Percentiles rank a stretch among this genome's conserved stretches.
Evolutionary conservation across 2,329 filamentous ascomycete species (phyloP).

Genomic region (Aureobasidium zeae): DNA sequence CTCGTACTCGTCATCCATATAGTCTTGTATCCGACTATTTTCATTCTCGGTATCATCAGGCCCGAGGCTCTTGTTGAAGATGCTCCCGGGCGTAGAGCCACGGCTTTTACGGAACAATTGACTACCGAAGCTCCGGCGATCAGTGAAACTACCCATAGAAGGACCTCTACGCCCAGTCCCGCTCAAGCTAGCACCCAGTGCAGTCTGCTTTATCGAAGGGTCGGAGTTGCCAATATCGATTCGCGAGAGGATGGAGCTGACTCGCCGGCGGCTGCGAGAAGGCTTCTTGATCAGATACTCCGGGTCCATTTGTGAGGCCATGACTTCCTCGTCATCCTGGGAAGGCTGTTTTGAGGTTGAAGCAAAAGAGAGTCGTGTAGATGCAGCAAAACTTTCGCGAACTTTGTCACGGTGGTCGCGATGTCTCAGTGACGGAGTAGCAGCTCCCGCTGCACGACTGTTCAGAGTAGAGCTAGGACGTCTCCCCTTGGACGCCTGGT

Average conservation of each 20-base stretch:
- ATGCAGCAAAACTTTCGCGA: slow-evolving; percentile 66
- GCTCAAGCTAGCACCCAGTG: slow-evolving; percentile 38
- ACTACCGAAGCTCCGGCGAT: slow-evolving; percentile 51
- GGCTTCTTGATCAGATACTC: slow-evolving; percentile 44
- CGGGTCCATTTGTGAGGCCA: slow-evolving; percentile 42
- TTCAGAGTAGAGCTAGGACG: slow-evolving; percentile 59
- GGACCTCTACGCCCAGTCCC: slow-evolving; percentile 55
- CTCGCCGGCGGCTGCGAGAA: slow-evolving; percentile 56
- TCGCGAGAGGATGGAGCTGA: slow-evolving; percentile 84
- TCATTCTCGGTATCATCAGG: slow-evolving; percentile 29
- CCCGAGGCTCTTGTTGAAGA: slow-evolving; percentile 26
- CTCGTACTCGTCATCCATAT: slow-evolving; percentile 16
- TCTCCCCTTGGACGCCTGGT: slow-evolving; percentile 42
- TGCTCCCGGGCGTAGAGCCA: slow-evolving; percentile 47
- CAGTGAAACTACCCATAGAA: slow-evolving; percentile 61
- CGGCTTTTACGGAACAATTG: slow-evolving; percentile 37
- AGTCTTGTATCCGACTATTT: slow-evolving; percentile 22
- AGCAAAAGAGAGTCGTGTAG: slow-evolving; percentile 28
- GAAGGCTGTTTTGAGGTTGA: slow-evolving; percentile 19
- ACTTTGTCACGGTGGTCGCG: slow-evolving; percentile 53
- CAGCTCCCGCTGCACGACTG: slow-evolving; percentile 56
- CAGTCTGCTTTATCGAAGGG: slow-evolving; percentile 11
- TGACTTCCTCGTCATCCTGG: slow-evolving; percentile 35
- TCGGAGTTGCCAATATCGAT: slow-evolving; percentile 61
- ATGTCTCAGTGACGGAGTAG: slow-evolving; percentile 58